A percentile compares a stretch with the other conserved stretches of the same genome.
These are phyloP conservation scores for Rheum nobile DNA, from an alignment of 148 eudicot species.

Conservation along the genomic window DNA sequence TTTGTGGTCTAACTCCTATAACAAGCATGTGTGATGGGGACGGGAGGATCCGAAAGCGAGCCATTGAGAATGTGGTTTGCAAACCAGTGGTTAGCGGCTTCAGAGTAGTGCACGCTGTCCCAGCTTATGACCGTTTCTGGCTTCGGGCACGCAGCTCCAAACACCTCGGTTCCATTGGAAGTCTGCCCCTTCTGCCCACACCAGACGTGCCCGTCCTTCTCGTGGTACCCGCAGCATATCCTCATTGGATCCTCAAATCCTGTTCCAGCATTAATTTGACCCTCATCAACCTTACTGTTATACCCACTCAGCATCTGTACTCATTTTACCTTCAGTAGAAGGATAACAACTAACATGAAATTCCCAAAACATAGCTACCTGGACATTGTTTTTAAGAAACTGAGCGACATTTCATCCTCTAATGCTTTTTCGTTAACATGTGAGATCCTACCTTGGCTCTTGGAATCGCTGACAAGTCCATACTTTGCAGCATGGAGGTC, in stretches of 20 bases:
- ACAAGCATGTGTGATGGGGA: conserved; percentile 27
- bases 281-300: too few species aligned
- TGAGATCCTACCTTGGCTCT: conserved; percentile 33
- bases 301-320: too few species aligned
- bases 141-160: conserved; percentile 13
- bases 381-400: conserved; percentile 40
- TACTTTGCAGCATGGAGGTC: conserved; percentile 65
- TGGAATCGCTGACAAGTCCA: conserved; percentile 44
- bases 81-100: conserved; percentile 45
- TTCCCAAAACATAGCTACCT: conserved; percentile 44
- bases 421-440: conserved; percentile 35
- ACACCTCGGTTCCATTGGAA: conserved; percentile 10
- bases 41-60: conserved; percentile 35
- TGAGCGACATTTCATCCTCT: conserved; percentile 50
- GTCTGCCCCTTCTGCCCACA: conserved; percentile 8
- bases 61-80: conserved; percentile 26
- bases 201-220: conserved; percentile 4
- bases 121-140: conserved; percentile 19
- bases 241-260: conserved; percentile 20
- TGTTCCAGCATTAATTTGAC: neutral
- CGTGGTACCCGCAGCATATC: conserved; percentile 19
- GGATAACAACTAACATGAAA: too few species aligned
- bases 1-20: neutral
- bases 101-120: conserved; percentile 42
- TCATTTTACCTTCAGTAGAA: too few species aligned